phyloP scores from a whole-genome alignment of 495 filamentous ascomycete genomes.

The Penicillium salamii region DNA sequence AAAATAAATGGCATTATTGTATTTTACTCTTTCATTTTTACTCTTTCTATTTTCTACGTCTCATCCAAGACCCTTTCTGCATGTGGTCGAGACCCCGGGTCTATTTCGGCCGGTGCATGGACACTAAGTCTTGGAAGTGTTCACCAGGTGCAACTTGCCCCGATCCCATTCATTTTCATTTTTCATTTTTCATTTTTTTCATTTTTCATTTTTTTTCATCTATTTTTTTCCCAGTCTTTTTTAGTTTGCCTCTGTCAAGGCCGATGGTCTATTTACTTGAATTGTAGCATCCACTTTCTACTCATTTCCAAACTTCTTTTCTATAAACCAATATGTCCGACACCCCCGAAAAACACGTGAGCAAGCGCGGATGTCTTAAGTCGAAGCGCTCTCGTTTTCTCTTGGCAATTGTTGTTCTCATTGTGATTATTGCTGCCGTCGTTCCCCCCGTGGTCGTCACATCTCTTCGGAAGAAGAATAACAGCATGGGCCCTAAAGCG shows the following conservation, averaged over 20 bases:
- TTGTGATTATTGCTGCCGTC: constrained; percentile 33
- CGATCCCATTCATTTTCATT: constrained; percentile 3
- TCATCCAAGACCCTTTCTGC: constrained; percentile 19
- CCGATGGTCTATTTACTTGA: constrained; percentile 5
- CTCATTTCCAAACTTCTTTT: constrained; percentile 7
- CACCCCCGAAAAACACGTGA: constrained; percentile 38
- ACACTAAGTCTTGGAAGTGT: neutral
- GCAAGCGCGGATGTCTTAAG: constrained; percentile 29
- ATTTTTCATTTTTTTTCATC: constrained; percentile 2
- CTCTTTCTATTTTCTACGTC: constrained; percentile 8
- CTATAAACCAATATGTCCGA: constrained; percentile 18
- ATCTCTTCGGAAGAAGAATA: constrained; percentile 29
- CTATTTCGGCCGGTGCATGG: constrained; percentile 14
- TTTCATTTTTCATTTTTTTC: constrained; percentile 1
- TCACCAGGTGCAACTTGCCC: constrained; percentile 2
- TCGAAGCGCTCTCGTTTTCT: constrained; percentile 29
- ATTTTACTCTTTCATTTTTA: neutral
- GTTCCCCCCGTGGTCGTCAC: constrained; percentile 36
- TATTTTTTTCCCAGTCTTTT: too few relatives aligned
- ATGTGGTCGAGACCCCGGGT: constrained; percentile 18
- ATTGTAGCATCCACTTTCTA: constrained; percentile 21
- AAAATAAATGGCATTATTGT: constrained; percentile 5
- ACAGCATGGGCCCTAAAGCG: constrained; percentile 42
- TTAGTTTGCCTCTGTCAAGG: constrained; percentile 1
- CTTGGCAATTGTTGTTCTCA: constrained; percentile 22